A percentile compares a stretch with the other conserved stretches of the same genome.
These are phyloP conservation scores for Arxiozyma slooffiae DNA, from an alignment of 1,139 yeast genomes.

Conservation along the genomic window DNA sequence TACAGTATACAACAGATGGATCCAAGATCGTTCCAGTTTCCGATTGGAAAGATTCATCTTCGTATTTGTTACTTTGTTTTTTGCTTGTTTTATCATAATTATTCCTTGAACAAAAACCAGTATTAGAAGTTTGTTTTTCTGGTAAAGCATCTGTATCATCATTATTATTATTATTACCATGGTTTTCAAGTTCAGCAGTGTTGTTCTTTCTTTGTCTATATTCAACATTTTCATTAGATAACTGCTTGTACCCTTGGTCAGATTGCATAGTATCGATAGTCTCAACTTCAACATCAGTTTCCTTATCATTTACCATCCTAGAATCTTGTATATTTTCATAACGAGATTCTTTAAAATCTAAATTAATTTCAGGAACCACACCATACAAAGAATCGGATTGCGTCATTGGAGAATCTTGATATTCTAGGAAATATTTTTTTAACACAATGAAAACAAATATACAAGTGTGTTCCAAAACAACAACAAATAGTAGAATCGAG, in stretches of 20 bases:
- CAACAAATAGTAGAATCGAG: constrained; percentile 17
- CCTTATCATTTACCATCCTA: not conserved
- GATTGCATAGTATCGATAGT: not conserved
- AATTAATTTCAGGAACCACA: constrained; percentile 1
- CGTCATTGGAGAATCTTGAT: not conserved
- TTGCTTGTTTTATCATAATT: not conserved
- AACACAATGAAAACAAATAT: constrained; percentile 13
- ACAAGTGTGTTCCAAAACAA: constrained; percentile 22
- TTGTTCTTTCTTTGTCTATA: not conserved
- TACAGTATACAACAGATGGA: constrained; percentile 3
- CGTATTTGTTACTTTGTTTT: not conserved
- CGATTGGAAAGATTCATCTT: not conserved
- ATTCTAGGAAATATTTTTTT: constrained; percentile 12
- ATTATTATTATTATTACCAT: too few species aligned
- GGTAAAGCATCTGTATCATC: not conserved
- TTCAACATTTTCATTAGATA: not conserved
- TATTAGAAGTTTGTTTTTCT: not conserved
- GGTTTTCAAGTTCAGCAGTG: not conserved
- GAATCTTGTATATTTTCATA: too few species aligned
- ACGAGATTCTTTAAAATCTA: not conserved
- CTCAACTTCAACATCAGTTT: not conserved
- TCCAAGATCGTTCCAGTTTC: constrained; percentile 1
- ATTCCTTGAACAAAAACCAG: not conserved
- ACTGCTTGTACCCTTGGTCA: not conserved
- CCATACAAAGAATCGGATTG: not conserved